These are phyloP conservation scores for Mikania micrantha DNA, from an alignment of 129 eudicot genomes.

Conservation along the genomic window DNA sequence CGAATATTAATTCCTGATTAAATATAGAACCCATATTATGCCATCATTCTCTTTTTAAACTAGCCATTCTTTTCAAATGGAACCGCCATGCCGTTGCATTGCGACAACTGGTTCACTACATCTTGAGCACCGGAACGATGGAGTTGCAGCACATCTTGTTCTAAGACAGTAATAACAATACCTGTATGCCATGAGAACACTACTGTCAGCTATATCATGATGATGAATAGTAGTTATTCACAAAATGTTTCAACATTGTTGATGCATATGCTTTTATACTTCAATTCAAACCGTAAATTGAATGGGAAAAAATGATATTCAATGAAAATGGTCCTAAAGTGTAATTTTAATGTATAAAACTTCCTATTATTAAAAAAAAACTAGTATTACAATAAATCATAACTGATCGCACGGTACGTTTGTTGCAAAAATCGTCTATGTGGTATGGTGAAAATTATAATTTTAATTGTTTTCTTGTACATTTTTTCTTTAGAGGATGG, in stretches of 20 bases:
- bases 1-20: constrained; percentile 14
- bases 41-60: constrained; percentile 7
- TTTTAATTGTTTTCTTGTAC: no score
- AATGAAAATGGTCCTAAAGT: neutral
- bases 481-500: no score
- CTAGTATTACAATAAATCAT: no score
- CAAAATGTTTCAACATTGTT: neutral
- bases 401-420: no score
- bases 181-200: constrained; percentile 13
- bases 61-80: constrained; percentile 8
- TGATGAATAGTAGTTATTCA: neutral
- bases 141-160: constrained; percentile 79
- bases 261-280: no score
- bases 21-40: constrained; percentile 17
- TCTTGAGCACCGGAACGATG: constrained; percentile 76
- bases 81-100: constrained; percentile 72
- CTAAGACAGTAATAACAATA: constrained; percentile 76
- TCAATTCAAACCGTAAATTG: no score
- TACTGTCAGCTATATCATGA: neutral
- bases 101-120: constrained; percentile 89
- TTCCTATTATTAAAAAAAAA: no score
- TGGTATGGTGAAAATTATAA: no score
- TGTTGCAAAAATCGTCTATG: no score
- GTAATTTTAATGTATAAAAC: neutral
- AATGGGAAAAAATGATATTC: no score